These are phyloP conservation scores for Hyaloscypha variabilis DNA, from an alignment of 495 filamentous ascomycete genomes.

Conservation along the genomic window DNA sequence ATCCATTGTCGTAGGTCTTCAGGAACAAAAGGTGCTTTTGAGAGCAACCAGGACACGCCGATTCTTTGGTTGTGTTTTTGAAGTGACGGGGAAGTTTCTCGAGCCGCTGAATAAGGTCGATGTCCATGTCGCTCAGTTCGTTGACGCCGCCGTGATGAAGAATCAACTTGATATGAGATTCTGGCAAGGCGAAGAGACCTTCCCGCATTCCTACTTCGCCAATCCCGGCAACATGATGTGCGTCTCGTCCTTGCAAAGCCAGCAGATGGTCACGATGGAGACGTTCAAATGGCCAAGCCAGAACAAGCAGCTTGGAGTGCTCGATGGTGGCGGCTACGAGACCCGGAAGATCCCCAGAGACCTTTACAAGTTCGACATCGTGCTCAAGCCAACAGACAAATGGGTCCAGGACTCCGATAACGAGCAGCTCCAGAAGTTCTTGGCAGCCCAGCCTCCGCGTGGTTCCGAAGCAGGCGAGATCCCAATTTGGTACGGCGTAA, in stretches of 20 bases:
- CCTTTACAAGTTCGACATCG: slow-evolving; percentile 62
- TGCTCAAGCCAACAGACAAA: slow-evolving; percentile 51
- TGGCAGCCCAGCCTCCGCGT: slow-evolving; percentile 16
- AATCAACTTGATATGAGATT: slow-evolving; percentile 57
- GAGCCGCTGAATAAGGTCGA: slow-evolving; percentile 41
- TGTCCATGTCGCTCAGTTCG: background rate
- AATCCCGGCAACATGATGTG: slow-evolving; percentile 72
- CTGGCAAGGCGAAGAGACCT: slow-evolving; percentile 36
- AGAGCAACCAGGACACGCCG: slow-evolving; percentile 55
- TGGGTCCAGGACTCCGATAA: slow-evolving; percentile 65
- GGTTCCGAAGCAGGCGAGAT: slow-evolving; percentile 44
- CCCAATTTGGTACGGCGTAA: slow-evolving; percentile 82
- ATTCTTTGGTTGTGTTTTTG: slow-evolving; percentile 57
- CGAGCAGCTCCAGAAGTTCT: slow-evolving; percentile 35
- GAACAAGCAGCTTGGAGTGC: slow-evolving; percentile 71
- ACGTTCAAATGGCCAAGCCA: slow-evolving; percentile 62
- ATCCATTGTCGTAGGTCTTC: slow-evolving; percentile 58
- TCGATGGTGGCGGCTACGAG: slow-evolving; percentile 68
- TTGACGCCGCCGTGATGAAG: slow-evolving; percentile 62
- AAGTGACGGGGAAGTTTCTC: slow-evolving; percentile 59
- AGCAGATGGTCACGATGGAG: slow-evolving; percentile 56
- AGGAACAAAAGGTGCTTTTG: slow-evolving; percentile 60
- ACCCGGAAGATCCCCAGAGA: slow-evolving; percentile 70
- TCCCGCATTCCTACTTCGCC: slow-evolving; percentile 45
- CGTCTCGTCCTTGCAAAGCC: slow-evolving; percentile 68